Conservation (phyloP, 2,329 filamentous ascomycete species). For the Apiospora koreana region DNA sequence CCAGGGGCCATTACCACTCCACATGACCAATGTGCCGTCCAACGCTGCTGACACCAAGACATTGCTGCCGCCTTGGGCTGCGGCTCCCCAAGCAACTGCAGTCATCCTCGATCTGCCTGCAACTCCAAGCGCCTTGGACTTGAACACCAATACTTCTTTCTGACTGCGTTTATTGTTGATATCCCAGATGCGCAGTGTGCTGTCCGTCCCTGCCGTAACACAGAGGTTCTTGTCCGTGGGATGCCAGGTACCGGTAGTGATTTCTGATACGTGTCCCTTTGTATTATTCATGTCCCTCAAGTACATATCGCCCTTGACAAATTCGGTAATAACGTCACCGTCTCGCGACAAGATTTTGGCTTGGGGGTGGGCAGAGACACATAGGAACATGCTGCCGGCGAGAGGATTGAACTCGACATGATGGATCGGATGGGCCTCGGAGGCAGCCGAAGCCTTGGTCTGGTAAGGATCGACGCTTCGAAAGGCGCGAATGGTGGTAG, state of each 20-base stretch:
- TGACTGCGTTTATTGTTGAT: constrained; percentile 87
- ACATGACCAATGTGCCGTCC: constrained; percentile 91
- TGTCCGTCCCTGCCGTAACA: constrained; percentile 91
- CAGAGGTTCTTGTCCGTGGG: constrained; percentile 82
- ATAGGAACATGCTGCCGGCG: constrained; percentile 78
- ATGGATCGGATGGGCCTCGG: constrained; percentile 87
- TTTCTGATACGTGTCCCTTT: constrained; percentile 92
- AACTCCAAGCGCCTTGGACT: constrained; percentile 83
- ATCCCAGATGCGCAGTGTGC: constrained; percentile 95
- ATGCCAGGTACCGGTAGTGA: constrained; percentile 89
- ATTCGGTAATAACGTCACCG: constrained; percentile 82
- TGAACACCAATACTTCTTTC: constrained; percentile 93
- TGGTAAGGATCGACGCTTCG: constrained; percentile 86
- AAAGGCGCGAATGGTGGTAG: constrained; percentile 91
- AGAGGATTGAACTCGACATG: constrained; percentile 84
- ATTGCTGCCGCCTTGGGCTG: constrained; percentile 74
- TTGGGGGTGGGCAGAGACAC: constrained; percentile 85
- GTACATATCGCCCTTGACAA: constrained; percentile 98
- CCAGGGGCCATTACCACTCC: constrained; percentile 85
- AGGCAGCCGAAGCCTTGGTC: constrained; percentile 67
- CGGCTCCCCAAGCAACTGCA: constrained; percentile 81
- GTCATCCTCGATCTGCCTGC: constrained; percentile 95
- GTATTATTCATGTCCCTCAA: constrained; percentile 96
- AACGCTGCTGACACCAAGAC: constrained; percentile 80
- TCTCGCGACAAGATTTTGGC: constrained; percentile 88